Percentiles rank a stretch among this genome's conserved stretches.
Conservation (phyloP, 441 rosid species). For the Adansonia madagascariensis region DNA sequence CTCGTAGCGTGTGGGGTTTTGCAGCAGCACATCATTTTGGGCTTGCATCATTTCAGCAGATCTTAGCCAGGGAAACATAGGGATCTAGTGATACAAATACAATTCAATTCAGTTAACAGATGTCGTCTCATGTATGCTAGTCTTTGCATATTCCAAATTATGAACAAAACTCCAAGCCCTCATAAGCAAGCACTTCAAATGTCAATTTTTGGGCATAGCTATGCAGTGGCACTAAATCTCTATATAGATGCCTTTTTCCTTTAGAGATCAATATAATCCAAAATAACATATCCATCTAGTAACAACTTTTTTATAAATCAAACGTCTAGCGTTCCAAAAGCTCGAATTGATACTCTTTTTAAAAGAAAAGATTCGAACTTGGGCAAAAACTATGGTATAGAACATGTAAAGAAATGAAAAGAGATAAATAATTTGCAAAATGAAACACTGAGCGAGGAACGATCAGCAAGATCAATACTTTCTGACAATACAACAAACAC, state of each 20-base stretch:
- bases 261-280: not conserved
- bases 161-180: not conserved
- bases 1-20: conserved; percentile 28
- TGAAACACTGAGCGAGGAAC: not conserved
- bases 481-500: not conserved
- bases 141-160: too few relatives aligned
- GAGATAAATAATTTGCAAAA: not conserved
- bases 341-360: not conserved
- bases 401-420: not conserved
- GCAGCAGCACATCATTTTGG: conserved; percentile 28
- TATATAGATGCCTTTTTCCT: not conserved
- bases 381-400: not conserved
- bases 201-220: not conserved
- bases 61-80: conserved; percentile 34
- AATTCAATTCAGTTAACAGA: not conserved
- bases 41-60: conserved; percentile 30
- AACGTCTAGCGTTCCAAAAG: not conserved
- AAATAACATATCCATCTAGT: not conserved
- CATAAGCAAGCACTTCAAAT: conserved; percentile 15
- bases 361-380: not conserved
- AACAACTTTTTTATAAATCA: not conserved
- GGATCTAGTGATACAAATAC: conserved; percentile 35
- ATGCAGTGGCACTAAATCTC: conserved; percentile 4
- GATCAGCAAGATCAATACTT: not conserved
- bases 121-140: not conserved